Base-by-base conservation (phyloP, 345 rosid genomes). In the Aquilaria yunnanensis region DNA sequence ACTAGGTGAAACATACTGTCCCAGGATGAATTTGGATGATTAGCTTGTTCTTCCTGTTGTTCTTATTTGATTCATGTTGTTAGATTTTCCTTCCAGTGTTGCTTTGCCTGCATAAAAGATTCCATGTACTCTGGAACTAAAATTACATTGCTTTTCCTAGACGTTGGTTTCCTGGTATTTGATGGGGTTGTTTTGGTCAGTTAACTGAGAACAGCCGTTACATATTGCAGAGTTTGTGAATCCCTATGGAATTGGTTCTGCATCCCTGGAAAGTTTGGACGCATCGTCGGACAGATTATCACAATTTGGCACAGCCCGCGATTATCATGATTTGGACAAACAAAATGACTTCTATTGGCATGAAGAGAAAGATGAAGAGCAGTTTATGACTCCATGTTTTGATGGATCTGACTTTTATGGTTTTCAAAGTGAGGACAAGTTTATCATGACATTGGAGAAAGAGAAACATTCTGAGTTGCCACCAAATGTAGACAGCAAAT, bases 241-340 rank as follows among this genome's bases (percentile, higher is more conserved):
- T 81, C 97, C 99, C 0, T 90, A 94, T 65, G 99, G 96, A 70
- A 85, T 74, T 31, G 81, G 63, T 66, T 86, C 95, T 60, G 56
- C 77, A 10, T 88, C 88, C 32, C 72, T 59, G 63, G 77, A 74
- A 16, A 67, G 76, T 69, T 85, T 89, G 6, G 84, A 80, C 47
- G 68, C 85, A 58, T 88, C 97, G 41, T 90, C 98, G 0, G 88
- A 78, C 59, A 73, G 79, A 32, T 67, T 81, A 73, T 85, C 99
- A 67, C 88, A 90, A 53, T 94, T 94, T 67, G 97, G 86, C 14
- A 90, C 99, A 0, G 95, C 99, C 13, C 87, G 95, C 0, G 84
- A 87, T 16, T 90, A 87, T 63, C 80, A 80, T 2, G 96, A 85
- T 74, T 70, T 68, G 7, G 89, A 83, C 56, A 67, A 77, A 75